Conservation (phyloP, 2,329 filamentous ascomycete genomes). For the Xylaria sp. region DNA sequence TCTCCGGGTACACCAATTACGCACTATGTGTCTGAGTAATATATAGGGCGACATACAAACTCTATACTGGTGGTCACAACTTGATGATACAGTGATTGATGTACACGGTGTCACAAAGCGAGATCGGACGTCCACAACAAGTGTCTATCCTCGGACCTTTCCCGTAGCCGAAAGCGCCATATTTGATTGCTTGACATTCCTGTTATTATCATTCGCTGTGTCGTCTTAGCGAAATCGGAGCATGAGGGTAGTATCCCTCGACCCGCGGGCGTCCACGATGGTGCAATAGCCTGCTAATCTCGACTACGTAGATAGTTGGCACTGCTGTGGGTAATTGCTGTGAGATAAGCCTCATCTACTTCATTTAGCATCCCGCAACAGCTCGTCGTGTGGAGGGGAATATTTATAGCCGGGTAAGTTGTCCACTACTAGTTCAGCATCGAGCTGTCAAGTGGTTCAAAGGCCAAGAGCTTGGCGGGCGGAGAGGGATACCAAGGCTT, state of each 20-base stretch:
- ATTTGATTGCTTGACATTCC: not conserved
- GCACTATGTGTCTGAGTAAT: not conserved
- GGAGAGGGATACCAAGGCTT: conserved; percentile 51
- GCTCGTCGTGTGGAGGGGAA: not conserved
- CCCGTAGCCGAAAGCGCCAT: not conserved
- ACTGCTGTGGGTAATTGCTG: not conserved
- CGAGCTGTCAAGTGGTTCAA: conserved; percentile 20
- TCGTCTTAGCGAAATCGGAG: not conserved
- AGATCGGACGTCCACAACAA: not conserved
- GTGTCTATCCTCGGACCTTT: not conserved
- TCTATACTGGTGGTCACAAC: not conserved
- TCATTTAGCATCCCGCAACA: not conserved
- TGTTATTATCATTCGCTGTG: not conserved
- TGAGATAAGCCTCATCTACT: not conserved
- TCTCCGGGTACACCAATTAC: not conserved
- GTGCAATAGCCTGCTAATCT: not conserved
- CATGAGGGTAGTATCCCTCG: not conserved
- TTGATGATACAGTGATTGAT: not conserved
- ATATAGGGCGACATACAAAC: not conserved
- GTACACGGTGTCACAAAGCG: not conserved
- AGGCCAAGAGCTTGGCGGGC: conserved; percentile 50
- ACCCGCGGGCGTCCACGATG: not conserved
- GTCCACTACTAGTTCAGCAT: not conserved
- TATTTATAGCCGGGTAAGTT: conserved; percentile 5
- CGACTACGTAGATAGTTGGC: not conserved